Evolutionary conservation across 257 asterid genomes (phyloP), one percentile per base, ranked within the genome.

Genomic region (Ajuga chamaepitys): DNA sequence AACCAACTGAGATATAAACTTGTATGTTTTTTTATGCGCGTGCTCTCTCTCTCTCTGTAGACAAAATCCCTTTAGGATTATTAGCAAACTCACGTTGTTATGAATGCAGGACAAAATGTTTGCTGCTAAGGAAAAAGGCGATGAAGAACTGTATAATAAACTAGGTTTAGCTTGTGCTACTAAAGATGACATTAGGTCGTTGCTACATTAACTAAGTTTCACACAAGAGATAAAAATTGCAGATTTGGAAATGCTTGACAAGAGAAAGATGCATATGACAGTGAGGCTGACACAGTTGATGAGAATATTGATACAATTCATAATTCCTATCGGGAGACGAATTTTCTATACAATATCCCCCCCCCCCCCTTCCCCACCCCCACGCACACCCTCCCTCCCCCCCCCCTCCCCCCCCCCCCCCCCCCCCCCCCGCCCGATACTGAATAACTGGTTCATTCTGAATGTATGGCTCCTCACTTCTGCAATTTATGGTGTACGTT

Each of bases 401-500:
- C n/a, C n/a, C n/a, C n/a, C n/a, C n/a, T n/a, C n/a, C n/a, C n/a
- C n/a, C n/a, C n/a, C n/a, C n/a, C n/a, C n/a, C n/a, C n/a, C n/a
- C n/a, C n/a, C n/a, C n/a, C n/a, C n/a, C n/a, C n/a, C n/a, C n/a
- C n/a, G n/a, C n/a, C n/a, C n/a, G n/a, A n/a, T n/a, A n/a, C n/a
- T n/a, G n/a, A n/a, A n/a, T n/a, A n/a, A n/a, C n/a, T n/a, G n/a
- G n/a, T n/a, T n/a, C n/a, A n/a, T n/a, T n/a, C n/a, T n/a, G n/a
- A n/a, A n/a, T 91, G 58, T 91, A 91, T 76, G 97, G 97, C 97
- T 70, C 97, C 97, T 20, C 78, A 79, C 74, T n/a, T n/a, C n/a
- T n/a, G n/a, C n/a, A n/a, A n/a, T n/a, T n/a, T n/a, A n/a, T n/a
- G n/a, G n/a, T n/a, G 88, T 85, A 79, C 97, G 96, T 62, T 87